phyloP scores from a whole-genome alignment of 495 filamentous ascomycete species.

The Mytilinidion resinicola region DNA sequence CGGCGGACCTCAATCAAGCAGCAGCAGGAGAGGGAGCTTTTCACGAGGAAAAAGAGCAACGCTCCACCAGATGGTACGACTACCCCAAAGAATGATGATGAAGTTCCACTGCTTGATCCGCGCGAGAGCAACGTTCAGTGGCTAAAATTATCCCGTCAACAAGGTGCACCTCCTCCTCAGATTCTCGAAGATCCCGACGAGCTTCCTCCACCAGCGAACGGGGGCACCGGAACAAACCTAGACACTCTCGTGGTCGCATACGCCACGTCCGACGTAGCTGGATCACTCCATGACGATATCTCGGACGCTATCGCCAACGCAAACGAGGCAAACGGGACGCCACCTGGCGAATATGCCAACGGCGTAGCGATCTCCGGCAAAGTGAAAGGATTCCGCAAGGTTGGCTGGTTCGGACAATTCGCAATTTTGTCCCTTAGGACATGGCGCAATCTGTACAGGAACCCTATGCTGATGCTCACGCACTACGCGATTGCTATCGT shows the following conservation, averaged over 20 bases:
- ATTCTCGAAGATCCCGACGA: constrained; percentile 68
- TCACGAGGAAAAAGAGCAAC: constrained; percentile 67
- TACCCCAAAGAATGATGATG: constrained; percentile 61
- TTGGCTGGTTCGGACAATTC: constrained; percentile 76
- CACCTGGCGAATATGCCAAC: constrained; percentile 50
- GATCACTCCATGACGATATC: constrained; percentile 75
- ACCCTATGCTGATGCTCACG: constrained; percentile 97
- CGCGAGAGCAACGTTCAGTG: constrained; percentile 56
- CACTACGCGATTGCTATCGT: constrained; percentile 99
- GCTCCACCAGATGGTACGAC: constrained; percentile 43
- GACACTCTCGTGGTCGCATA: constrained; percentile 75
- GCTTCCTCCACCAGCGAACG: constrained; percentile 61
- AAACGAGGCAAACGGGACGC: constrained; percentile 60
- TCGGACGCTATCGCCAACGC: constrained; percentile 54
- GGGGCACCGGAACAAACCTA: constrained; percentile 63
- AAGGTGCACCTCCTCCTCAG: constrained; percentile 55
- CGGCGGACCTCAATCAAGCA: constrained; percentile 70
- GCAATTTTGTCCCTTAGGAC: constrained; percentile 82
- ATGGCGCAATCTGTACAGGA: constrained; percentile 95
- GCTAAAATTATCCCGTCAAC: constrained; percentile 62
- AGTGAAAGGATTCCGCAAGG: constrained; percentile 74
- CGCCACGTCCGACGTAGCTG: constrained; percentile 69
- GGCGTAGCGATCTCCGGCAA: constrained; percentile 41
- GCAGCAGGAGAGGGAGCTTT: constrained; percentile 84
- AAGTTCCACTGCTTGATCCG: constrained; percentile 60